A percentile compares a stretch with the other conserved stretches of the same genome.
Conservation (phyloP, 1,139 yeast species). For the Pichia sp. region DNA sequence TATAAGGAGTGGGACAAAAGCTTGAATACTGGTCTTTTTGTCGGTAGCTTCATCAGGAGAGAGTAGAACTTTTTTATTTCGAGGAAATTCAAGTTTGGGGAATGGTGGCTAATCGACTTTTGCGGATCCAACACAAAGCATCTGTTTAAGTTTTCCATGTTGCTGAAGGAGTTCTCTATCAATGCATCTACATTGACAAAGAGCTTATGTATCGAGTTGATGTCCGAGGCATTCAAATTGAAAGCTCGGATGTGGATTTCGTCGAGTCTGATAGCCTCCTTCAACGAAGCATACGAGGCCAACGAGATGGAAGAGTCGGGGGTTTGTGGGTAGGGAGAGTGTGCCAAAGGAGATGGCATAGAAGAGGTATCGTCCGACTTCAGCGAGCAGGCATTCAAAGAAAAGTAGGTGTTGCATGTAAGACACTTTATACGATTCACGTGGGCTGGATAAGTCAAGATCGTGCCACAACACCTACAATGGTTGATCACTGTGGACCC, state of each 20-base stretch:
- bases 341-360: neutral
- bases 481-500: neutral
- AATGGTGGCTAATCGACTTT: constrained; percentile 28
- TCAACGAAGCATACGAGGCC: constrained; percentile 1
- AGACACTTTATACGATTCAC: constrained; percentile 53
- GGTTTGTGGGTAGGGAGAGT: neutral
- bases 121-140: constrained; percentile 42
- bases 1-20: constrained; percentile 48
- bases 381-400: constrained; percentile 14
- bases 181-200: constrained; percentile 6
- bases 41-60: constrained; percentile 47
- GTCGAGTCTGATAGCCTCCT: constrained; percentile 1
- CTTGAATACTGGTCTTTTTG: constrained; percentile 53
- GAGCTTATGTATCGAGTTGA: neutral
- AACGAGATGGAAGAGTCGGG: neutral
- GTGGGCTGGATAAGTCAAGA: constrained; percentile 45
- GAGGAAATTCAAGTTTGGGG: constrained; percentile 43
- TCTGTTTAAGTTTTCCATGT: constrained; percentile 39
- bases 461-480: constrained; percentile 60
- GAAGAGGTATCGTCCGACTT: neutral
- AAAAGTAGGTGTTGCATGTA: constrained; percentile 46
- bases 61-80: constrained; percentile 44
- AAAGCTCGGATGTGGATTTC: neutral
- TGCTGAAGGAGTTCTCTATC: constrained; percentile 15
- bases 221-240: neutral